Evolutionary conservation across 345 rosid species (phyloP), one percentile per base, ranked within the genome.

Genomic region (Hibiscus tridactylites): DNA sequence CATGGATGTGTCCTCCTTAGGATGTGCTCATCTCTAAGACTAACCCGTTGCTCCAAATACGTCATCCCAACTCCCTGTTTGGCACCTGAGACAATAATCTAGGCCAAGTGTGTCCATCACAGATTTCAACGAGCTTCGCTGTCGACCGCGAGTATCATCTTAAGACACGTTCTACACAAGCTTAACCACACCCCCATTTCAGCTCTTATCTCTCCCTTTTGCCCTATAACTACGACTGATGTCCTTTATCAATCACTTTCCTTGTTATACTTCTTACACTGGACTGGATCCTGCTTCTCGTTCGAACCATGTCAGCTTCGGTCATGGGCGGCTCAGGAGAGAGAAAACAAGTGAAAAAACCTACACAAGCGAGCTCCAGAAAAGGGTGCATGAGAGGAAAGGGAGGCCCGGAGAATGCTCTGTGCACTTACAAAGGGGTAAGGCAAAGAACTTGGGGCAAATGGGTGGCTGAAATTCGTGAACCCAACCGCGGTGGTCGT

Each of bases 361-460:
- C 85, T 6, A 90, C 91, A 7, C 95, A 87, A 81, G 87, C 91
- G 17, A 92, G 97, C 67, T 90, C 99, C 0, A 87, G 98, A 50
- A 95, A 95, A 81, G 98, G 99, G 6, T 95, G 99, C 83, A 92
- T 92, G 97, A 81, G 96, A 75, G 97, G 99, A 26, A 95, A 95
- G 79, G 98, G 99, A 11, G 99, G 98, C 8, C 99, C 98, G 0
- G 96, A 95, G 79, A 95, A 92, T 74, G 92, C 93, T n/a, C 75
- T 84, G 16, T 95, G 99, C 83, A 88, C 89, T 57, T 95, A 92
- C 82, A 95, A 92, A 77, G 99, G 98, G 1, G 99, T 95, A 42
- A 86, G 99, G 6, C 99, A 95, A 87, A 77, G 99, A 60, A 95
- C 99, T 9, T 95, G 99, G 99, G 99, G 99, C 16, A 95, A 95